Evolutionary conservation across 2,329 filamentous ascomycete species (phyloP).

Genomic region (Aspergillus nomiae): DNA sequence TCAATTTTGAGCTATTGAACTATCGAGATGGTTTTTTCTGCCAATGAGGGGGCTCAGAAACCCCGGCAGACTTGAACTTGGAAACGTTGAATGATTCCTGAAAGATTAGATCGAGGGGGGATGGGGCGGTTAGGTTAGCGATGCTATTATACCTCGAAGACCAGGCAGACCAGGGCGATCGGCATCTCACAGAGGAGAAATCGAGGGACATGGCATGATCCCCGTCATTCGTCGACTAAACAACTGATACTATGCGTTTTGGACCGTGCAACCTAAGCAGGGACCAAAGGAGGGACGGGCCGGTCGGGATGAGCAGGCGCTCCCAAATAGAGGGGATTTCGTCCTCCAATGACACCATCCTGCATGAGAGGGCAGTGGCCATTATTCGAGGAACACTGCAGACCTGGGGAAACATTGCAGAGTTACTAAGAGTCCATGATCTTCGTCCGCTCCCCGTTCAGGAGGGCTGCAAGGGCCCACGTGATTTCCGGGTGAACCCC

Average conservation of each 20-base stretch:
- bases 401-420: not conserved
- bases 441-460: not conserved
- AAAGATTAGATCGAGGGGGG: not conserved
- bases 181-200: conserved; percentile 5
- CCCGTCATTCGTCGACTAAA: conserved; percentile 4
- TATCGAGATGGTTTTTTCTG: not conserved
- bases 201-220: conserved; percentile 3
- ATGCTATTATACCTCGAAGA: not conserved
- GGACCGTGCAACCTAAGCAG: conserved; percentile 17
- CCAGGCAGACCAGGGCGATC: not conserved
- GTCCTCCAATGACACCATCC: conserved; percentile 6
- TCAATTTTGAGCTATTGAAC: not conserved
- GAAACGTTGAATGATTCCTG: not conserved
- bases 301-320: conserved; percentile 16
- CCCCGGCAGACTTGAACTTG: not conserved
- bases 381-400: not conserved
- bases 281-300: conserved; percentile 18
- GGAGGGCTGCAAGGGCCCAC: conserved; percentile 21
- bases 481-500: conserved; percentile 31
- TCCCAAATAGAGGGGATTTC: not conserved
- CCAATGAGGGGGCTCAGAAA: not conserved
- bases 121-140: not conserved
- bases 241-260: not conserved
- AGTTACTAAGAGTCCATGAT: conserved; percentile 5
- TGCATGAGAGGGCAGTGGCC: conserved; percentile 1